phyloP scores from a whole-genome alignment of 768 basidiomycete genomes.

The Hypsizygus marmoreus region DNA sequence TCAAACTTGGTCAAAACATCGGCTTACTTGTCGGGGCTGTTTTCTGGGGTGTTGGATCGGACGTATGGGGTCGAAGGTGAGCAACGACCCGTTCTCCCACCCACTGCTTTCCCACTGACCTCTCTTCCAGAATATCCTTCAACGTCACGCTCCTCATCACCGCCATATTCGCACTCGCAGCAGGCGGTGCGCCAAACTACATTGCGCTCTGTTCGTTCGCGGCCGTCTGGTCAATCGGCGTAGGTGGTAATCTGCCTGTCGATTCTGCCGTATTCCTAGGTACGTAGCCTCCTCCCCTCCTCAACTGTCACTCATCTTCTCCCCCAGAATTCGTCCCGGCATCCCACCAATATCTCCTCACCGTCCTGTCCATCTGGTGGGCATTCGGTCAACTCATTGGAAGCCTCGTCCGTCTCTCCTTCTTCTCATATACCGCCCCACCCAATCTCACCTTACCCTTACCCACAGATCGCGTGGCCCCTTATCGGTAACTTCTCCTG shows the following conservation, averaged over 20 bases:
- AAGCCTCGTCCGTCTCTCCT: conserved; percentile 30
- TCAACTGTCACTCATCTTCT: neutral
- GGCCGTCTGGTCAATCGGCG: conserved; percentile 65
- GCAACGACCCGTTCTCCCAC: conserved; percentile 14
- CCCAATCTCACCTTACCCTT: neutral
- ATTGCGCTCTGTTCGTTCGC: conserved; percentile 52
- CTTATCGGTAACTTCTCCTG: conserved; percentile 73
- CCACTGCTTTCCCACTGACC: neutral
- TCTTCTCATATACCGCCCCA: neutral
- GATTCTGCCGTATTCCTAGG: conserved; percentile 78
- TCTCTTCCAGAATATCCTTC: conserved; percentile 53
- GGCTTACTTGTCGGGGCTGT: conserved; percentile 70
- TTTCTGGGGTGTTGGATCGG: conserved; percentile 69
- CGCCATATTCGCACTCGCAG: conserved; percentile 63
- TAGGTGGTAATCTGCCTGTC: conserved; percentile 68
- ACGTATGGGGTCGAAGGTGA: conserved; percentile 74
- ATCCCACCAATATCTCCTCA: conserved; percentile 75
- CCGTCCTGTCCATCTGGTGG: conserved; percentile 80
- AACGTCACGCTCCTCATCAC: conserved; percentile 72
- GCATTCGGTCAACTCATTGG: conserved; percentile 72
- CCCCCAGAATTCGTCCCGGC: conserved; percentile 67
- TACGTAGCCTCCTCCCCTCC: conserved; percentile 24
- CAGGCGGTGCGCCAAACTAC: conserved; percentile 59
- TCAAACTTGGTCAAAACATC: conserved; percentile 71
- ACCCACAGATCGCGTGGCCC: conserved; percentile 67